A percentile compares a stretch with the other conserved stretches of the same genome.
Conservation (phyloP, 2,329 filamentous ascomycete species). For the Microsporum audouinii region DNA sequence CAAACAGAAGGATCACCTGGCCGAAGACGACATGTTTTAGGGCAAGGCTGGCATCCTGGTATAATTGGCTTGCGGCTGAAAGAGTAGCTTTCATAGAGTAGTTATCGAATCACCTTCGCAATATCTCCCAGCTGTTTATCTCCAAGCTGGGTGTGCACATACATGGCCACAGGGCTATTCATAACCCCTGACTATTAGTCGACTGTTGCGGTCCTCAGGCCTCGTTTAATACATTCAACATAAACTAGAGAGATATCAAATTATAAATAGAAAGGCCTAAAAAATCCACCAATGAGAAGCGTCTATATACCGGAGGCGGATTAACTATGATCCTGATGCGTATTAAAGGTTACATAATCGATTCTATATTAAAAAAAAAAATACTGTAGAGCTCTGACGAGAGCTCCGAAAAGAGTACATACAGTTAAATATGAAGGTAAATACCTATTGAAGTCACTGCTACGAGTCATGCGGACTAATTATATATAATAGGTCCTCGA, state of each 20-base stretch:
- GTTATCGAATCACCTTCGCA: too few species aligned
- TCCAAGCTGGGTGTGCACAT: too few species aligned
- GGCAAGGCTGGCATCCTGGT: too few species aligned
- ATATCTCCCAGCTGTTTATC: too few species aligned
- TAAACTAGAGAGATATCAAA: background rate
- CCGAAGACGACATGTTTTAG: too few species aligned
- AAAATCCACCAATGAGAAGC: background rate
- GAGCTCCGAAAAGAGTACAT: background rate
- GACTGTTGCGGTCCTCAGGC: too few species aligned
- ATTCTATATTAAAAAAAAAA: background rate
- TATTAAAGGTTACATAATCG: background rate
- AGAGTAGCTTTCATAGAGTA: too few species aligned
- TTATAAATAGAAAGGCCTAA: background rate
- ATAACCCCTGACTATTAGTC: too few species aligned
- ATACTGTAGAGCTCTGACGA: background rate
- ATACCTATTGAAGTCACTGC: background rate
- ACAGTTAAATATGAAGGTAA: background rate
- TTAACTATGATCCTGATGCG: background rate
- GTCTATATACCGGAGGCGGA: background rate
- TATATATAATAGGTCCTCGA: conserved; percentile 32
- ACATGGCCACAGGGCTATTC: too few species aligned
- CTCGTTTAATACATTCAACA: too few species aligned
- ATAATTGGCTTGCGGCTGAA: too few species aligned
- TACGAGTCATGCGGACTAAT: background rate
- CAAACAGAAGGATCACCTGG: too few species aligned